Conservation (phyloP, 1,284 basidiomycete species). For the Boletus sp. region DNA sequence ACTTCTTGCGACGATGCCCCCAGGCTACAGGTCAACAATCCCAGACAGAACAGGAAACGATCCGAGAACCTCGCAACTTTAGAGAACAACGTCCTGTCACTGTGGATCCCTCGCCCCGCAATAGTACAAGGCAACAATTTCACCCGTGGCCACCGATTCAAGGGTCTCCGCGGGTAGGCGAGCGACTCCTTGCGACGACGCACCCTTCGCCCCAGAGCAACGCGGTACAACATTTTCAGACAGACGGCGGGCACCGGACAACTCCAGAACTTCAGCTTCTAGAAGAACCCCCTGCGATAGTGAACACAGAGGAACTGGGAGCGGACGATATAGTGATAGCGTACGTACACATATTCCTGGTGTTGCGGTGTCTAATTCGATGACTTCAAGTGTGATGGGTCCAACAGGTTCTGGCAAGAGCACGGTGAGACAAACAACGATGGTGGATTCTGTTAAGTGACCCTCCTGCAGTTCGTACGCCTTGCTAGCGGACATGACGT, state of each 20-base stretch:
- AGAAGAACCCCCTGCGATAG: background rate
- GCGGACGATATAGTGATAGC: conserved; percentile 26
- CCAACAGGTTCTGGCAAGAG: conserved; percentile 32
- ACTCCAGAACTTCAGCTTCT: background rate
- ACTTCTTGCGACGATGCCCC: no score
- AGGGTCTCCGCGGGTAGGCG: background rate
- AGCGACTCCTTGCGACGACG: background rate
- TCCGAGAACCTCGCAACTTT: no score
- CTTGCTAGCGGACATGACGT: no score
- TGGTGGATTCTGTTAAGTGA: no score
- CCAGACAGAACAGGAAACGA: no score
- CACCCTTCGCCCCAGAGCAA: background rate
- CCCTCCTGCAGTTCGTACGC: no score
- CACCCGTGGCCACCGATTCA: no score
- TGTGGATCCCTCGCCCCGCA: no score
- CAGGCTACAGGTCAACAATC: no score
- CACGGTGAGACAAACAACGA: conserved; percentile 17
- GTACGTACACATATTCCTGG: conserved; percentile 17
- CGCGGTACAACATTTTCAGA: background rate
- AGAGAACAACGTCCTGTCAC: no score
- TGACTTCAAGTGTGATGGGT: conserved; percentile 27
- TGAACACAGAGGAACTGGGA: conserved; percentile 2
- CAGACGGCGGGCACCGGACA: no score
- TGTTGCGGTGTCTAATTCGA: background rate
- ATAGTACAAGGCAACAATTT: no score